Conservation (phyloP, 2,329 filamentous ascomycete genomes). For the Penicillium oxalicum region DNA sequence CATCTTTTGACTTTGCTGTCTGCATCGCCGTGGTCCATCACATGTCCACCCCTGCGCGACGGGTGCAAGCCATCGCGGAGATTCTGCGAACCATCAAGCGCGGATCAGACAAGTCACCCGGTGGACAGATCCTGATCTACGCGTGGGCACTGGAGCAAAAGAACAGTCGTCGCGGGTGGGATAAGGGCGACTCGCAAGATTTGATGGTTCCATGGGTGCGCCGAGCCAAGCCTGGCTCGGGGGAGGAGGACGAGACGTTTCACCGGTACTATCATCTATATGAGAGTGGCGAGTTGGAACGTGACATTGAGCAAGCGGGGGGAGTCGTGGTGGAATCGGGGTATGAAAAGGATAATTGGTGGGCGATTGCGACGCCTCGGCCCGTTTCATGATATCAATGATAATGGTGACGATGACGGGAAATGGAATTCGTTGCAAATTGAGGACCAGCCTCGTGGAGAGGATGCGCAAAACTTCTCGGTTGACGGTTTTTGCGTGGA, state of each 20-base stretch:
- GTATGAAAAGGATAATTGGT: conserved; percentile 99
- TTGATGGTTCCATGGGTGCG: conserved; percentile 95
- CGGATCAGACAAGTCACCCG: conserved; percentile 20
- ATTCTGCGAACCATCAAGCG: conserved; percentile 61
- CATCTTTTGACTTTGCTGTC: conserved; percentile 75
- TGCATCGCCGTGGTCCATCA: conserved; percentile 94
- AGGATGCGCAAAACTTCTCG: neutral
- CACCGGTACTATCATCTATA: conserved; percentile 95
- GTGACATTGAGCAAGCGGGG: conserved; percentile 67
- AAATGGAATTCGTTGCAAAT: conserved; percentile 7
- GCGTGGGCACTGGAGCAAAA: conserved; percentile 96
- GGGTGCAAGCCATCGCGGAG: conserved; percentile 64
- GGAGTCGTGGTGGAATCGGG: conserved; percentile 71
- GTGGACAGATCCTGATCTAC: conserved; percentile 71
- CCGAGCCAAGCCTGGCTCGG: conserved; percentile 30
- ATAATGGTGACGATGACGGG: too few relatives aligned
- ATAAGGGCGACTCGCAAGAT: conserved; percentile 76
- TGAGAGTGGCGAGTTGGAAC: conserved; percentile 75
- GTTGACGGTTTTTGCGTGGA: neutral
- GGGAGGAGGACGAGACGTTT: conserved; percentile 51
- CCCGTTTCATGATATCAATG: conserved; percentile 11
- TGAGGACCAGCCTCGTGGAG: conserved; percentile 29
- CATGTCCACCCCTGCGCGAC: conserved; percentile 68
- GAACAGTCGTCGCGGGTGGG: conserved; percentile 79
- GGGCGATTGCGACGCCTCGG: conserved; percentile 60